A percentile compares a stretch with the other conserved stretches of the same genome.
Conservation (phyloP, 2,329 filamentous ascomycete species). For the Aureobasidium vineae region DNA sequence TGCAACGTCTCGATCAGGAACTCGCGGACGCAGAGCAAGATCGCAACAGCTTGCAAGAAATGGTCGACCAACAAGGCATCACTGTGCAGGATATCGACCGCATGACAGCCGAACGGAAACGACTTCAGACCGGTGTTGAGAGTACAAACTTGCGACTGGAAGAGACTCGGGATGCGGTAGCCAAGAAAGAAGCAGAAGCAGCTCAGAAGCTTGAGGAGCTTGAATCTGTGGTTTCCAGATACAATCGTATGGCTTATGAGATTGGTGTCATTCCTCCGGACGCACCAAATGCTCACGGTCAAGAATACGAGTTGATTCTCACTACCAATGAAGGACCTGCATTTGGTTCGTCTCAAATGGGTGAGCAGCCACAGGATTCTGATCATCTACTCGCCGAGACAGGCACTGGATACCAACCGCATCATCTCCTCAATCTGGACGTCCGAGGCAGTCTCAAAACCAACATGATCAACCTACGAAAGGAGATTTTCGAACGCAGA, state of each 20-base stretch:
- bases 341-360: slow-evolving; percentile 59
- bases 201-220: slow-evolving; percentile 84
- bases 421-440: slow-evolving; percentile 86
- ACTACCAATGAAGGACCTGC: slow-evolving; percentile 75
- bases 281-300: slow-evolving; percentile 79
- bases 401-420: slow-evolving; percentile 82
- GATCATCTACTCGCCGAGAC: slow-evolving; percentile 81
- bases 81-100: slow-evolving; percentile 98
- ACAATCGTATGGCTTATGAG: slow-evolving; percentile 93
- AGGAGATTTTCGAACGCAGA: slow-evolving; percentile 88
- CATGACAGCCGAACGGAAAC: slow-evolving; percentile 93
- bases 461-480: slow-evolving; percentile 73
- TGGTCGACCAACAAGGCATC: slow-evolving; percentile 89
- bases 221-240: slow-evolving; percentile 84
- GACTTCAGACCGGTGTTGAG: slow-evolving; percentile 85
- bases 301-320: slow-evolving; percentile 80
- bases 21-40: slow-evolving; percentile 80
- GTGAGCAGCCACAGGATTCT: slow-evolving; percentile 46
- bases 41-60: slow-evolving; percentile 72
- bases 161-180: slow-evolving; percentile 77
- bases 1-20: slow-evolving; percentile 73
- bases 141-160: slow-evolving; percentile 72
- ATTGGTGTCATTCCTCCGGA: slow-evolving; percentile 84
- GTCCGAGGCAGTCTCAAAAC: slow-evolving; percentile 78
- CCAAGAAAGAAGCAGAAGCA: slow-evolving; percentile 85